Evolutionary conservation across 179 eudicot species (phyloP).

Genomic region (Spergularia azorica): DNA sequence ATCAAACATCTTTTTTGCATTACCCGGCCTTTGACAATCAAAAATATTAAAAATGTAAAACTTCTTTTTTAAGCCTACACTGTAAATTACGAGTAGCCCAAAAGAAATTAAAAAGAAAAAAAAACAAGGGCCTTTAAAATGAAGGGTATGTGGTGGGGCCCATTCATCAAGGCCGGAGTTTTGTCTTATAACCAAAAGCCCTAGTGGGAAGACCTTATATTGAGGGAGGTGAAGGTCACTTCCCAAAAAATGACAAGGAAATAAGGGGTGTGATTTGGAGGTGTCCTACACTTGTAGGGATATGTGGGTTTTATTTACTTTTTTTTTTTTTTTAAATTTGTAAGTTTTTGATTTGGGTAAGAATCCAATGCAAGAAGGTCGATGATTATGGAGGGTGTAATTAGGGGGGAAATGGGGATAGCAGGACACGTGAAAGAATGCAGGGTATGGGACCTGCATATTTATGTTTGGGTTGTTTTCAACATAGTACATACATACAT

Average conservation of each 20-base stretch:
- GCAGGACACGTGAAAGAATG: constrained; percentile 74
- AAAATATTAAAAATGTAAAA: background rate
- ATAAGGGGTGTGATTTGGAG: constrained; percentile 30
- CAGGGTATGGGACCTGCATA: constrained; percentile 57
- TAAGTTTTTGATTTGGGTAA: constrained; percentile 11
- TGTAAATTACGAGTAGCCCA: background rate
- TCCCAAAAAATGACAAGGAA: constrained; percentile 35
- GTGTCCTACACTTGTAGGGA: constrained; percentile 40
- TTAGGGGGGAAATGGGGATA: constrained; percentile 35
- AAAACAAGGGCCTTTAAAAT: constrained; percentile 4
- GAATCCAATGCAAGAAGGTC: constrained; percentile 53
- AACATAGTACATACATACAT: constrained; percentile 21
- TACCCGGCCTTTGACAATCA: background rate
- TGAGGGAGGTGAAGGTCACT: constrained; percentile 38
- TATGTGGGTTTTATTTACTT: constrained; percentile 29
- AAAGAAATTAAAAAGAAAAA: background rate
- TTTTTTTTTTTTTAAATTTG: background rate
- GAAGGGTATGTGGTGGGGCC: constrained; percentile 20
- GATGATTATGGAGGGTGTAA: constrained; percentile 18
- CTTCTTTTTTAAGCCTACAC: background rate
- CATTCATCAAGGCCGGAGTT: constrained; percentile 40
- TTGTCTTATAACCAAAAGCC: constrained; percentile 46
- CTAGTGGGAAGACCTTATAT: constrained; percentile 16
- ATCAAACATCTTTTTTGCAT: constrained; percentile 57
- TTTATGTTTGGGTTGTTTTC: constrained; percentile 28